Conservation (phyloP, 345 rosid species). For the Acer campestre region DNA sequence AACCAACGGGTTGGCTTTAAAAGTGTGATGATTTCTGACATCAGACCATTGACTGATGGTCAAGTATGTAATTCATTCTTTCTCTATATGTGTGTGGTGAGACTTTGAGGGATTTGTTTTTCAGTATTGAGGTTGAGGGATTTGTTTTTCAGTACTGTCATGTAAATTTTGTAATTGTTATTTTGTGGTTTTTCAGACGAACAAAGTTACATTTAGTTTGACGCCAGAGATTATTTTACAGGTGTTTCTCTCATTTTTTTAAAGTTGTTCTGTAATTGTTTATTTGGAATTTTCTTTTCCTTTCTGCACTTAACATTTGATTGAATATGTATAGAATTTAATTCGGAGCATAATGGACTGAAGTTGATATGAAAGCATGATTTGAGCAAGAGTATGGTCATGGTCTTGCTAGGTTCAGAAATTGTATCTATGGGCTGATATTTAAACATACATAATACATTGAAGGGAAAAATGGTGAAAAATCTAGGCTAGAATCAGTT, state of each 20-base stretch:
- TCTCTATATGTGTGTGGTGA: not conserved
- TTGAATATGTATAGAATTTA: not conserved
- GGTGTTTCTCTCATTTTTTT: slow-evolving; percentile 39
- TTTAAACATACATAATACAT: not conserved
- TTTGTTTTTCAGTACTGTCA: not conserved
- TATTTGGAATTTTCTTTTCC: not conserved
- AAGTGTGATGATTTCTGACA: slow-evolving; percentile 83
- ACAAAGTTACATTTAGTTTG: slow-evolving; percentile 84
- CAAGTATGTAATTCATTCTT: slow-evolving; percentile 52
- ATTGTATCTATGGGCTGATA: not conserved
- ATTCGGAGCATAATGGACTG: slow-evolving; percentile 3
- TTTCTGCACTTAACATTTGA: not conserved
- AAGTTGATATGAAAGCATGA: not conserved
- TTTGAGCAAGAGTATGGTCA: not conserved
- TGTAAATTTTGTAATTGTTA: slow-evolving; percentile 9
- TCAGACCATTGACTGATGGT: slow-evolving; percentile 82
- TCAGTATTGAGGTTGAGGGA: not conserved
- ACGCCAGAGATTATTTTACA: slow-evolving; percentile 87
- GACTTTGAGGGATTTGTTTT: too few species aligned
- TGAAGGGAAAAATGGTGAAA: not conserved
- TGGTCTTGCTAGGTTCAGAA: not conserved
- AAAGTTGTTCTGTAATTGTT: not conserved
- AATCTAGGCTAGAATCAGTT: not conserved
- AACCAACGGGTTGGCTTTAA: slow-evolving; percentile 85
- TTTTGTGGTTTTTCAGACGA: slow-evolving; percentile 64